A percentile compares a stretch with the other conserved stretches of the same genome.
Conservation (phyloP, 176 grass and related monocot species). For the Metroxylon sagu region DNA sequence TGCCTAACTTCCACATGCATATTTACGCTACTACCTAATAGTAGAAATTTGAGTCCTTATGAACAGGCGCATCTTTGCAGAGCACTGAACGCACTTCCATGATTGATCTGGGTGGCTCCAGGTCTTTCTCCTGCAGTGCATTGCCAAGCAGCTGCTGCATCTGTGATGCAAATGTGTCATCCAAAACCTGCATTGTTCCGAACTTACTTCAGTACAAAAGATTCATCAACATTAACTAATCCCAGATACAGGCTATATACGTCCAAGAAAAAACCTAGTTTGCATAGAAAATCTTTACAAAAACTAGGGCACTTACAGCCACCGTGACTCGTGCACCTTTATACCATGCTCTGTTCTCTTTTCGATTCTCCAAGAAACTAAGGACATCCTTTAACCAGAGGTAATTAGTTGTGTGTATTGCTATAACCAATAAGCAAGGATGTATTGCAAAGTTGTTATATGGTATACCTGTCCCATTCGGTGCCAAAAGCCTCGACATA, state of each 20-base stretch:
- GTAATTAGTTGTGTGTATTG: background rate
- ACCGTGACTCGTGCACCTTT: conserved; percentile 75
- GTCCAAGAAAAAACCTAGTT: background rate
- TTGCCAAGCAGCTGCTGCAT: conserved; percentile 86
- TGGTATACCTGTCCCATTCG: conserved; percentile 74
- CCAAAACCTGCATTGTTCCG: conserved; percentile 51
- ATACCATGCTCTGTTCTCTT: conserved; percentile 91
- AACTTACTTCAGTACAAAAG: background rate
- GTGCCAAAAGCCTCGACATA: conserved; percentile 90
- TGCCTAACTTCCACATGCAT: background rate
- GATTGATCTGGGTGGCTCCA: conserved; percentile 78
- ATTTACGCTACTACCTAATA: conserved; percentile 37
- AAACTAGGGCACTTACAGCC: conserved; percentile 39
- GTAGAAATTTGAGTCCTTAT: conserved; percentile 69
- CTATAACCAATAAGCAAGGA: too few relatives aligned
- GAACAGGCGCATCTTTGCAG: conserved; percentile 73
- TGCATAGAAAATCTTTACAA: background rate
- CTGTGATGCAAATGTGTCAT: conserved; percentile 90
- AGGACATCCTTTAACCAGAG: conserved; percentile 63
- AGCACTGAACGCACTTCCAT: conserved; percentile 97
- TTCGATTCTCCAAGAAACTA: conserved; percentile 82
- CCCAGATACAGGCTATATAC: background rate
- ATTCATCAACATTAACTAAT: too few relatives aligned
- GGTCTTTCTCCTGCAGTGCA: conserved; percentile 59
- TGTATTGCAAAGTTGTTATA: too few relatives aligned